These are phyloP conservation scores for Phialophora verrucosa DNA, from an alignment of 2,329 filamentous ascomycete genomes.

Conservation along the genomic window DNA sequence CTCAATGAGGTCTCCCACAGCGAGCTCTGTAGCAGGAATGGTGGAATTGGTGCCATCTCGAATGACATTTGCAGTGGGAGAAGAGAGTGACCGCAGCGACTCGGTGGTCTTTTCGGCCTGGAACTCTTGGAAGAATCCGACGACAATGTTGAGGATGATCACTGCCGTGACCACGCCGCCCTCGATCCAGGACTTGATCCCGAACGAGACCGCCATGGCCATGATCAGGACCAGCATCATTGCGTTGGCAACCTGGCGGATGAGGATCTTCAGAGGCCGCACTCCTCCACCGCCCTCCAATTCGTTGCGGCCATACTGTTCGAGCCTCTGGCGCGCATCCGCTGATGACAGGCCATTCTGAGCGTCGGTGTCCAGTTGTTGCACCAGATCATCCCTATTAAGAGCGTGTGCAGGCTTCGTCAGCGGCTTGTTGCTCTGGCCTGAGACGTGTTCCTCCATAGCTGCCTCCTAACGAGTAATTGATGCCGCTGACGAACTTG, in stretches of 20 bases:
- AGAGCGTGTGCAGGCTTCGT: constrained; percentile 69
- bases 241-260: constrained; percentile 71
- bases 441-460: constrained; percentile 48
- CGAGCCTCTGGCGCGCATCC: constrained; percentile 62
- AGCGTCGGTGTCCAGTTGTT: constrained; percentile 62
- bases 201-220: constrained; percentile 64
- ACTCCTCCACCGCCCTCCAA: constrained; percentile 71
- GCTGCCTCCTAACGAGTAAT: neutral
- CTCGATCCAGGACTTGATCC: constrained; percentile 65
- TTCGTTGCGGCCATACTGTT: constrained; percentile 66
- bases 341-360: constrained; percentile 57
- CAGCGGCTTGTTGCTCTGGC: constrained; percentile 59
- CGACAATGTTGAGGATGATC: constrained; percentile 63
- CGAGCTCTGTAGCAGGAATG: constrained; percentile 60
- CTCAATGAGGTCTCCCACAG: constrained; percentile 65
- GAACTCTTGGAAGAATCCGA: constrained; percentile 62
- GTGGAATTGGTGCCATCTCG: constrained; percentile 56
- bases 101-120: constrained; percentile 61
- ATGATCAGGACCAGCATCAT: constrained; percentile 67
- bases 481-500: neutral
- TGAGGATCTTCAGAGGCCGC: constrained; percentile 71
- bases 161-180: constrained; percentile 64
- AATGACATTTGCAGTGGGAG: constrained; percentile 57
- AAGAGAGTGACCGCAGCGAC: constrained; percentile 56
- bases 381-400: constrained; percentile 57